Percentiles rank a stretch among this genome's conserved stretches.
Evolutionary conservation across 2,329 filamentous ascomycete species (phyloP).

Genomic region (Rutstroemia sydowiana): DNA sequence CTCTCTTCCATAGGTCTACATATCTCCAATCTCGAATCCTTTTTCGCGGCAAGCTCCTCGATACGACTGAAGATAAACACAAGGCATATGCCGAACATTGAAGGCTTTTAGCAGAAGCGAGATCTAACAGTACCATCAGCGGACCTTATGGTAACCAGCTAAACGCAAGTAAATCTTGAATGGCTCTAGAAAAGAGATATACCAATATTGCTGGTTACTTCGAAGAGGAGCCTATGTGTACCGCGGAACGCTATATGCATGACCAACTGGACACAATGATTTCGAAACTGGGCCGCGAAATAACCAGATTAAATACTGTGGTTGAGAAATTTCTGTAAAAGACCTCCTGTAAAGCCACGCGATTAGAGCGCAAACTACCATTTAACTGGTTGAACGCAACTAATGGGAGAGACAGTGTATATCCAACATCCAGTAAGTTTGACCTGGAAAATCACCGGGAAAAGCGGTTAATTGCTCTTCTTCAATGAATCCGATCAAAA

Average conservation of each 20-base stretch:
- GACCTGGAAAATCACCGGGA: neutral
- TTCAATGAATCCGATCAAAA: neutral
- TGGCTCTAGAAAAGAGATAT: neutral
- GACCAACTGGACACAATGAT: neutral
- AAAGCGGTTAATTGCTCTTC: neutral
- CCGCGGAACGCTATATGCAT: neutral
- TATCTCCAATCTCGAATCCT: neutral
- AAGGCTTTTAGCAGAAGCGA: neutral
- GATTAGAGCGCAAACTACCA: neutral
- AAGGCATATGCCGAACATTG: neutral
- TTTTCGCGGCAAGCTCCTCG: neutral
- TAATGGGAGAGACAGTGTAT: neutral
- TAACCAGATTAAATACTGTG: neutral
- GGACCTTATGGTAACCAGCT: neutral
- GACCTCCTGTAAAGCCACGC: neutral
- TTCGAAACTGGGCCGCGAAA: neutral
- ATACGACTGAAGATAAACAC: neutral
- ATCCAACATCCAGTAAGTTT: neutral
- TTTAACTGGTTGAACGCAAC: neutral
- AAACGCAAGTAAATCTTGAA: neutral
- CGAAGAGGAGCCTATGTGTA: neutral
- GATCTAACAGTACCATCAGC: neutral
- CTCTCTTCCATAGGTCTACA: neutral
- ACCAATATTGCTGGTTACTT: neutral
- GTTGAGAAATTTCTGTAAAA: neutral